Percentiles rank a stretch among this genome's conserved stretches.
Evolutionary conservation across 805 yeast species (phyloP).

Genomic region (Barnettozyma pratensis): DNA sequence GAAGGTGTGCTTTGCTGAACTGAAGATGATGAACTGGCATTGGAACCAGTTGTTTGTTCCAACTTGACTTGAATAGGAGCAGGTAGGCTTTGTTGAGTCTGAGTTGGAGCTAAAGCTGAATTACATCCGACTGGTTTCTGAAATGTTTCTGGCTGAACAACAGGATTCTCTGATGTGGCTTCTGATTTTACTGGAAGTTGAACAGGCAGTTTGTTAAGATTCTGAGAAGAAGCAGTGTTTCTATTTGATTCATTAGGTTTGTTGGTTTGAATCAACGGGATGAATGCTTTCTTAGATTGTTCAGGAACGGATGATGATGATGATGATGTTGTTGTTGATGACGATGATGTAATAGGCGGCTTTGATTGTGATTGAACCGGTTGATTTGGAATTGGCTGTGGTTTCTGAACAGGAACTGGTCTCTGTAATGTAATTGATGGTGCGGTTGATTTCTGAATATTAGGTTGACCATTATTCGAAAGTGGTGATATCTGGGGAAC

Average conservation of each 20-base stretch:
- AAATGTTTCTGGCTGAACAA: not conserved
- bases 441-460: not conserved
- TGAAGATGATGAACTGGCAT: no score
- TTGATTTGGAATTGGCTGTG: not conserved
- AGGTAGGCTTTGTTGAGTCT: not conserved
- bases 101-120: not conserved
- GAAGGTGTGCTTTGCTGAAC: no score
- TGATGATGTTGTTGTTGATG: not conserved
- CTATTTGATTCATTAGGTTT: not conserved
- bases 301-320: not conserved
- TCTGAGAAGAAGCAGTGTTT: no score
- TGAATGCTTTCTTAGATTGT: slow-evolving; percentile 1
- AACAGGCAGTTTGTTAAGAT: not conserved
- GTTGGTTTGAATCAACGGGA: slow-evolving; percentile 3
- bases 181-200: not conserved
- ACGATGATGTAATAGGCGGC: not conserved
- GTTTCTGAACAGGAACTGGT: not conserved
- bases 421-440: not conserved
- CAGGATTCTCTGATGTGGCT: not conserved
- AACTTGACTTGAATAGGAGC: no score
- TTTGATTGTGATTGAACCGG: no score
- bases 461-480: not conserved
- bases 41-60: no score
- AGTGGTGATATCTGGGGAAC: not conserved
- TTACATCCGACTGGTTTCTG: no score